phyloP scores from a whole-genome alignment of 768 basidiomycete species.

The Fistulinella prunicolor region DNA sequence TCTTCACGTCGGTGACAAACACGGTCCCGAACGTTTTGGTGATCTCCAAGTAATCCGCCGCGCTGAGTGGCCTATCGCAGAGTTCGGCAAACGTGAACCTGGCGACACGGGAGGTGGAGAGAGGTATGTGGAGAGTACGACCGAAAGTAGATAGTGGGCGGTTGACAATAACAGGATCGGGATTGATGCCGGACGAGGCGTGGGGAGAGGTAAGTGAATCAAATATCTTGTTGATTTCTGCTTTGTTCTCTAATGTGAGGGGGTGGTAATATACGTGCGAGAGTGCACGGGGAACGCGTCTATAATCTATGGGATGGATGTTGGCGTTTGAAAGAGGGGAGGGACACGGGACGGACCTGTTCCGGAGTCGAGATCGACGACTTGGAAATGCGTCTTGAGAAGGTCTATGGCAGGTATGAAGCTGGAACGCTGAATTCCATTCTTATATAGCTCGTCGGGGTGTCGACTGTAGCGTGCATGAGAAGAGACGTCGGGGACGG shows the following conservation, averaged over 20 bases:
- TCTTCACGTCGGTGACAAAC: constrained; percentile 83
- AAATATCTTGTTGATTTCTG: constrained; percentile 85
- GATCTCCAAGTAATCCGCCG: constrained; percentile 94
- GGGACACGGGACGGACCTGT: constrained; percentile 52
- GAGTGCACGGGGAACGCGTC: constrained; percentile 88
- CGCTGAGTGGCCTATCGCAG: constrained; percentile 86
- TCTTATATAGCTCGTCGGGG: constrained; percentile 97
- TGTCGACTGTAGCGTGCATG: constrained; percentile 64
- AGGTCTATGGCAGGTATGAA: constrained; percentile 95
- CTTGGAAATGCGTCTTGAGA: constrained; percentile 80
- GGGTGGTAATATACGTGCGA: constrained; percentile 93
- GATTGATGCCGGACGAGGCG: constrained; percentile 12
- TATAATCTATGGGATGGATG: constrained; percentile 67
- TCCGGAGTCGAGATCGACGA: constrained; percentile 93
- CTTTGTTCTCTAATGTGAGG: constrained; percentile 56
- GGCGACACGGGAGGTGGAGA: constrained; percentile 77
- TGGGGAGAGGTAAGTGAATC: constrained; percentile 57
- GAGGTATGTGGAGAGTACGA: constrained; percentile 71
- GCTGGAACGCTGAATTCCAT: constrained; percentile 93
- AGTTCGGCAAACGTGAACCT: constrained; percentile 84
- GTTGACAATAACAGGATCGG: constrained; percentile 54
- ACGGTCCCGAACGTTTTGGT: constrained; percentile 85
- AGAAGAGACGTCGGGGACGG: neutral
- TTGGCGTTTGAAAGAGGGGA: neutral
- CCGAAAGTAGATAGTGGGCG: constrained; percentile 88